Base-by-base conservation (phyloP, 164 flowering plant species). In the Sedum album region DNA sequence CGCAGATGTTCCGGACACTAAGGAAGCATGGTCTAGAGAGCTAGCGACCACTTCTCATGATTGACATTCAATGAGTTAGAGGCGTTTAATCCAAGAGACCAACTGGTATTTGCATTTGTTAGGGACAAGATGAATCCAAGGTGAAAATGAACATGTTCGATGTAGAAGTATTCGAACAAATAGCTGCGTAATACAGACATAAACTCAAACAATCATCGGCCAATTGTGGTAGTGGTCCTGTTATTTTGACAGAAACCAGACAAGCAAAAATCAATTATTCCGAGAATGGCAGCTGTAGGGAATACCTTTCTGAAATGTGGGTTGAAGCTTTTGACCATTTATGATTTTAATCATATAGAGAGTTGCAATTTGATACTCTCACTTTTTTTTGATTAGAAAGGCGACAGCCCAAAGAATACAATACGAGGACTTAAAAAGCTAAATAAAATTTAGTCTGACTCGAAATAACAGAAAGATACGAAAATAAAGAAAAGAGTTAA, bases 1-100 rank as follows among this genome's bases (percentile, higher is more conserved):
- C 30, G 73, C 86, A 94, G 98, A 94, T 87, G 98, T 94, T 66
- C 96, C 98, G 49, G 96, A 94, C 63, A 89, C 21, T 94, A n/a
- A 85, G 98, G 76, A 89, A 72, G 75, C 98, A 94, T 76, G 90
- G 85, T 41, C 41, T 69, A 18, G 74, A 65, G 0, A 86, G 78
- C n/a, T n/a, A n/a, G n/a, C 76, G 84, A 91, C 57, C 80, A 88
- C 1, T 94, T 88, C 75, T 94, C 98, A 0, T 94, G 96, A 78
- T 86, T 91, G 2, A 1, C 90, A 73, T 91, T 94, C 83, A 94
- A 90, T 70, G 98, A 91, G 73, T 71, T 94, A 72, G 96, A 88
- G 66, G 90, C 88, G 7, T 94, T 94, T 39, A 91, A 91, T 78
- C 97, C 90, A 61, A 87, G 96, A 75, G 97, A 94, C 76, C 96